Evolutionary conservation across 352 stramenopile genomes (phyloP), one percentile per base, ranked within the genome.

Genomic region (Globisporangium barbulae): DNA sequence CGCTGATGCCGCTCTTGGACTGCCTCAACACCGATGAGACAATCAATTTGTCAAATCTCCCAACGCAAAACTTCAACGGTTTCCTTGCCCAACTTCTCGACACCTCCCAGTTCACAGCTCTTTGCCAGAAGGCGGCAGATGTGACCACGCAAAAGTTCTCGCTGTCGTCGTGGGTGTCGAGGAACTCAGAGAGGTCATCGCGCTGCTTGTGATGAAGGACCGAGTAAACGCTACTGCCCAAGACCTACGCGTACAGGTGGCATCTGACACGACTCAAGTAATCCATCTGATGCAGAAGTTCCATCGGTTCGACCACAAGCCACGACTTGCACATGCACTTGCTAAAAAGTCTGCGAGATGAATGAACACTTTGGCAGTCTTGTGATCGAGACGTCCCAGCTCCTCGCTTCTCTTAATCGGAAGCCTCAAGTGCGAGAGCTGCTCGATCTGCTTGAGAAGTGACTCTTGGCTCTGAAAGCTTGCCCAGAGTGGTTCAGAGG

Each of bases 261-360:
- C 21, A 0, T 55, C 59, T 10, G 54, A 64, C 56, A 53, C 50
- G 10, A 39, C 22, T 2, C 56, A 64, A 35, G 44, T 52, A 13
- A 59, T 76, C 22, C 66, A 73, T 56, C 64, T 73, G 62, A 71
- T 73, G 70, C 54, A 76, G 59, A 76, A 64, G 35, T 47, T 73
- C 2, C 39, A 73, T 53, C 59, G 70, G 17, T 60, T 71, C 50
- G 67, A 69, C 37, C 49, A 73, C 17, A 42, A 53, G 53, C 61
- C 54, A 0, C 37, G 63, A 25, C n/a, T 56, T 0, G 62, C 42
- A 8, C 30, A 54, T 12, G 44, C 30, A 0, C 55, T 76, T 15
- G 59, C 56, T 71, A 28, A 28, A 28, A 28, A 28, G 25, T 28
- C 1, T 71, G 70, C 28, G 45, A 30, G 6, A 72, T 65, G 42